phyloP scores from a whole-genome alignment of 495 filamentous ascomycete species.

The Penicillium daleae region DNA sequence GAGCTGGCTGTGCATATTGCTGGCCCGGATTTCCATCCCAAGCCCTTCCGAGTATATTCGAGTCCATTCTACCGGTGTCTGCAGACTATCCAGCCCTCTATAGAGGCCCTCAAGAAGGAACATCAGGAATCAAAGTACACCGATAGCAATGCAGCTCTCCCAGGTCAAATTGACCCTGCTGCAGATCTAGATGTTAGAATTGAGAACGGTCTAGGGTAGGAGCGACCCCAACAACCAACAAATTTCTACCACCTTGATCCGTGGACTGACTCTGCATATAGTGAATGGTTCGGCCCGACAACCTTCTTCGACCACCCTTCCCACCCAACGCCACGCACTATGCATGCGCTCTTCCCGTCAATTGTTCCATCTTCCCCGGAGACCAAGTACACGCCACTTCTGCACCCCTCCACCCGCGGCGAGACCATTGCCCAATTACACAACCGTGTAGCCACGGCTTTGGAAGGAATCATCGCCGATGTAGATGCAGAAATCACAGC shows the following conservation, averaged over 20 bases:
- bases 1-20: conserved; percentile 71
- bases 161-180: conserved; percentile 23
- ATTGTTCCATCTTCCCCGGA: conserved; percentile 48
- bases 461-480: conserved; percentile 69
- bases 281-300: conserved; percentile 85
- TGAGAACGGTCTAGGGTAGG: conserved; percentile 75
- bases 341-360: conserved; percentile 68
- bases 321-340: conserved; percentile 61
- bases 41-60: conserved; percentile 69
- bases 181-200: conserved; percentile 58
- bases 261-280: conserved; percentile 23
- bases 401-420: conserved; percentile 69
- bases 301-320: conserved; percentile 78
- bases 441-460: conserved; percentile 71
- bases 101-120: conserved; percentile 53
- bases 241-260: neutral
- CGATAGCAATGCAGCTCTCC: neutral
- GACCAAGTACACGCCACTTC: conserved; percentile 56
- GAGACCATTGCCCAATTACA: conserved; percentile 81
- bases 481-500: conserved; percentile 62
- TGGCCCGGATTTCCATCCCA: conserved; percentile 65
- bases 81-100: conserved; percentile 77
- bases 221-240: neutral
- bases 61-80: conserved; percentile 92
- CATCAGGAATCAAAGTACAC: conserved; percentile 12